Percentiles rank a stretch among this genome's conserved stretches.
These are phyloP conservation scores for Iris pallida DNA, from an alignment of 116 monocot genomes.

Conservation along the genomic window DNA sequence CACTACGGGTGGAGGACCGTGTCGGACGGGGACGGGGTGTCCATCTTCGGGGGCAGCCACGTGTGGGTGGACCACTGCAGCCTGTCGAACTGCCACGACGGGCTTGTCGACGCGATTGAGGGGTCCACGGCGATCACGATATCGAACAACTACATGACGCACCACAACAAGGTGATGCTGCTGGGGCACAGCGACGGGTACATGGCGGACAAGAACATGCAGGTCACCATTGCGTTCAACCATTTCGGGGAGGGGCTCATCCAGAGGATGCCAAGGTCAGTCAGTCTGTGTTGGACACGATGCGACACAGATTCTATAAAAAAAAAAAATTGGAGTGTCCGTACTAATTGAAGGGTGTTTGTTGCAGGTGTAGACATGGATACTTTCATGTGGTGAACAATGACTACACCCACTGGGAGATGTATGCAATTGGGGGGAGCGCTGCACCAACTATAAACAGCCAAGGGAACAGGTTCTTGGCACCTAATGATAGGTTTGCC, in stretches of 20 bases:
- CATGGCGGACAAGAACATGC: conserved; percentile 24
- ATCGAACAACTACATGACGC: conserved; percentile 34
- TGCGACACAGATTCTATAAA: too few relatives aligned
- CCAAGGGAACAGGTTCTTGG: conserved; percentile 36
- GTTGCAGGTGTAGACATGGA: conserved; percentile 30
- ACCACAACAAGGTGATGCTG: conserved; percentile 43
- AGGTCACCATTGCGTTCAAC: conserved; percentile 40
- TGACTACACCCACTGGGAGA: conserved; percentile 39
- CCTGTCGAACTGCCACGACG: conserved; percentile 35
- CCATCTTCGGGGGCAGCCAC: conserved; percentile 28
- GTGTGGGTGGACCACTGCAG: conserved; percentile 41
- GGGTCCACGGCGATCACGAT: conserved; percentile 39
- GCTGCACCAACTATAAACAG: conserved; percentile 35
- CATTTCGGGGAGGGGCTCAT: conserved; percentile 28
- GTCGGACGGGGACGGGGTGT: conserved; percentile 39
- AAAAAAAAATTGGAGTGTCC: too few relatives aligned
- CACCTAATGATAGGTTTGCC: conserved; percentile 13
- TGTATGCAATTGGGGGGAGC: conserved; percentile 43
- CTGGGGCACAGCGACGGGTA: conserved; percentile 31
- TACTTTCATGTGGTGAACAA: conserved; percentile 48
- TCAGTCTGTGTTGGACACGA: too few relatives aligned
- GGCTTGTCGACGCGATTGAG: conserved; percentile 28
- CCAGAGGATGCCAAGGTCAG: conserved; percentile 31
- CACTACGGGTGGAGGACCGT: conserved; percentile 37
- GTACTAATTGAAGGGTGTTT: too few relatives aligned